phyloP scores from a whole-genome alignment of 2,329 filamentous ascomycete genomes.

The Phialophora tarda region DNA sequence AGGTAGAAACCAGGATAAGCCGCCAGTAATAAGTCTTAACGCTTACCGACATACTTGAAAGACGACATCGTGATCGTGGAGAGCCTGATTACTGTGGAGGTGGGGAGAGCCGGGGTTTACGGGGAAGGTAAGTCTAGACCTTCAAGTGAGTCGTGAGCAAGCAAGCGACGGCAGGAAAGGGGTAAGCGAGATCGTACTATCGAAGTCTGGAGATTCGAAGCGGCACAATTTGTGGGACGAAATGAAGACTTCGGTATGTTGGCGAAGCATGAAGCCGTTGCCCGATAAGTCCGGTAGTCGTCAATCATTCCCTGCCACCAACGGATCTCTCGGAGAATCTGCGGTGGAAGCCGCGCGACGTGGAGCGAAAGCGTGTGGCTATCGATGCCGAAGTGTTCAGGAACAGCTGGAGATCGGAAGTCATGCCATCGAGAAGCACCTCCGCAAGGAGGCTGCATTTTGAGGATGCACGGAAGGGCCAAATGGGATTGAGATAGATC shows the following conservation, averaged over 20 bases:
- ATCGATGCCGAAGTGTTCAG: conserved; percentile 37
- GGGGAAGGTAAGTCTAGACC: not conserved
- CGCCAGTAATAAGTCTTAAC: not conserved
- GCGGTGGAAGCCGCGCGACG: not conserved
- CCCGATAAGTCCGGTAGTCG: not conserved
- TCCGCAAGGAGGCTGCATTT: too few relatives aligned
- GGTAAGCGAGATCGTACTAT: conserved; percentile 1
- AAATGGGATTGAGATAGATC: not conserved
- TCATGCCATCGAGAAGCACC: too few relatives aligned
- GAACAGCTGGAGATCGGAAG: too few relatives aligned
- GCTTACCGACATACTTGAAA: not conserved
- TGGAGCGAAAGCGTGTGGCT: not conserved
- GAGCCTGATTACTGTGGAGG: not conserved
- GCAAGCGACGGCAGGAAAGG: not conserved
- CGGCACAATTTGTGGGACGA: not conserved
- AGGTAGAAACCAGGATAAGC: not conserved
- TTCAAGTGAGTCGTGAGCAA: not conserved
- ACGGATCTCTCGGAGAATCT: not conserved
- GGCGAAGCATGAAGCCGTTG: not conserved
- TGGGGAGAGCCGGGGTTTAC: conserved; percentile 1
- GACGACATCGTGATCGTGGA: not conserved
- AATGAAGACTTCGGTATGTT: not conserved
- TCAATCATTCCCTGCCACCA: not conserved
- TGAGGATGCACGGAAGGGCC: conserved; percentile 40
- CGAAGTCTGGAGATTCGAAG: not conserved